phyloP scores from a whole-genome alignment of 257 asterid genomes.

The Fraxinus pennsylvanica region DNA sequence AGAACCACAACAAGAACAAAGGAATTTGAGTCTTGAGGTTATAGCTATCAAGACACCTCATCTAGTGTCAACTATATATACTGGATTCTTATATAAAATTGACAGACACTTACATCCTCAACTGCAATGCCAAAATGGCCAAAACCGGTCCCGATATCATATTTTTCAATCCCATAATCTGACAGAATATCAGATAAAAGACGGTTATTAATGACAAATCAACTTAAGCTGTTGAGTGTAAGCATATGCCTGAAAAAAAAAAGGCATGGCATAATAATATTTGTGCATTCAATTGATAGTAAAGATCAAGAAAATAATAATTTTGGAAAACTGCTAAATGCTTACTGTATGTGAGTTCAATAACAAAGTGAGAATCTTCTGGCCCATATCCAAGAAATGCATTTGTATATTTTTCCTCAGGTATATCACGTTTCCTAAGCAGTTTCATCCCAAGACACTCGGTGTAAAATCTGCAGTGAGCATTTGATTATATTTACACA shows the following conservation, averaged over 20 bases:
- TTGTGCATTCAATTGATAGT: constrained; percentile 19
- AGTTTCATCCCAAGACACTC: constrained; percentile 98
- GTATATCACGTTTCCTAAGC: constrained; percentile 87
- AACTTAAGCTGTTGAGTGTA: constrained; percentile 6
- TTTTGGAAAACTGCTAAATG: constrained; percentile 16
- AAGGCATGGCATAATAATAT: constrained; percentile 11
- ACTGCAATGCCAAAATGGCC: constrained; percentile 98
- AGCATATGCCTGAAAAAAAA: constrained; percentile 8
- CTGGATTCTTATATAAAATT: constrained; percentile 12
- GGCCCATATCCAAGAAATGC: constrained; percentile 99
- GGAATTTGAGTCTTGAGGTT: not conserved
- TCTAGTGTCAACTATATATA: not conserved
- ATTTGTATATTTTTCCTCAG: constrained; percentile 92
- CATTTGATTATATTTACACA: constrained; percentile 21
- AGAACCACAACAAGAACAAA: constrained; percentile 1
- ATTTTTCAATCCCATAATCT: constrained; percentile 95
- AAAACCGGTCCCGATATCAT: constrained; percentile 89
- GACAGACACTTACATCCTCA: constrained; percentile 80
- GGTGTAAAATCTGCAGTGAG: constrained; percentile 79
- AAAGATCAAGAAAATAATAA: constrained; percentile 13
- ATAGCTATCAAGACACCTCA: constrained; percentile 8
- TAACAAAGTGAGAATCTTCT: constrained; percentile 95
- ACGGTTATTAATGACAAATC: constrained; percentile 19
- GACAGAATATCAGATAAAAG: constrained; percentile 32
- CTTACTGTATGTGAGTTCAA: constrained; percentile 97